A percentile compares a stretch with the other conserved stretches of the same genome.
These are phyloP conservation scores for Aquanectria penicillioides DNA, from an alignment of 2,329 filamentous ascomycete genomes.

Conservation along the genomic window DNA sequence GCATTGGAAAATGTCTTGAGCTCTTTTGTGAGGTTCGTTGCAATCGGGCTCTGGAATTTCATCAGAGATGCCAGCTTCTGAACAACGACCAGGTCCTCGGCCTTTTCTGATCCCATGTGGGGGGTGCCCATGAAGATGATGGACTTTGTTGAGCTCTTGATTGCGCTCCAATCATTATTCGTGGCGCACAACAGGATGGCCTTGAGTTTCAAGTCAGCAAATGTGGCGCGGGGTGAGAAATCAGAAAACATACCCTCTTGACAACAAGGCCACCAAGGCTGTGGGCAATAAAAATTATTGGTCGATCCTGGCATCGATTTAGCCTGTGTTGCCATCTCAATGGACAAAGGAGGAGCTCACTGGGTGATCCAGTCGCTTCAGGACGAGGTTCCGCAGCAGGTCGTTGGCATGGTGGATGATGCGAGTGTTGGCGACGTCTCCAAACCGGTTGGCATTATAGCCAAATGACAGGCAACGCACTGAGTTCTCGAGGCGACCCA, in stretches of 20 bases:
- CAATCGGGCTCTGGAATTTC: constrained; percentile 25
- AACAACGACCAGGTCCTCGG: constrained; percentile 30
- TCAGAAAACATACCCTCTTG: constrained; percentile 23
- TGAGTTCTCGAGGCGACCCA: constrained; percentile 21
- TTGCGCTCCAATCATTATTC: constrained; percentile 29
- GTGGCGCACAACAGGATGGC: constrained; percentile 32
- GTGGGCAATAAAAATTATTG: constrained; percentile 33
- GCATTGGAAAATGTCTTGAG: constrained; percentile 30
- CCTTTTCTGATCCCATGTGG: constrained; percentile 35
- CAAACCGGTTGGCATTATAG: constrained; percentile 34
- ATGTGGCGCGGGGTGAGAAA: too few species aligned
- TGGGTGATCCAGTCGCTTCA: constrained; percentile 31
- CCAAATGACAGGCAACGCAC: constrained; percentile 33
- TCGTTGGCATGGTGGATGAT: constrained; percentile 36
- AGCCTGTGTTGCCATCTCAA: background rate
- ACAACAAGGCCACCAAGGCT: constrained; percentile 33
- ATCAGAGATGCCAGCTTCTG: constrained; percentile 32
- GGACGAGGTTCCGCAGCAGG: constrained; percentile 31
- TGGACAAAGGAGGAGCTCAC: background rate
- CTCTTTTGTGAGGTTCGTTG: constrained; percentile 33
- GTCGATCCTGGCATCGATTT: constrained; percentile 20
- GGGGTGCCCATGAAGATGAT: constrained; percentile 36
- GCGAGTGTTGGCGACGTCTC: constrained; percentile 34
- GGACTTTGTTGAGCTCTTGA: constrained; percentile 31
- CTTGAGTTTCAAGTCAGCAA: too few species aligned